Conservation (phyloP, 176 grass and related monocot species). For the Melocanna baccifera region DNA sequence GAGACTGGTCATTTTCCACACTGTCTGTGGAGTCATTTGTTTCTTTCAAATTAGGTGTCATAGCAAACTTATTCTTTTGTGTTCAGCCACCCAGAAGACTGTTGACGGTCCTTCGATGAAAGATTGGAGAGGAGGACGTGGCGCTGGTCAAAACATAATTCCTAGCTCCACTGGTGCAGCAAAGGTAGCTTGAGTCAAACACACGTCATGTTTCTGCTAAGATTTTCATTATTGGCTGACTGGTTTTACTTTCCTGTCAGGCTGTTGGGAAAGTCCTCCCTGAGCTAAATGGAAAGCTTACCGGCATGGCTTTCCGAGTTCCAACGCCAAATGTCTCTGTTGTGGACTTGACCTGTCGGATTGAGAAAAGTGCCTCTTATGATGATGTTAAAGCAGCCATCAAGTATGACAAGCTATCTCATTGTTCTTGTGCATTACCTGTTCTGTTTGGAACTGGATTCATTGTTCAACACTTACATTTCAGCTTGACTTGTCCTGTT, state of each 20-base stretch:
- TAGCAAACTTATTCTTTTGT: conserved; percentile 15
- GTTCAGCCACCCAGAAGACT: conserved; percentile 94
- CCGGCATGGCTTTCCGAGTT: conserved; percentile 97
- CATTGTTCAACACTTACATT: not conserved
- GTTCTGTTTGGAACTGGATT: not conserved
- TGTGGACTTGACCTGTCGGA: conserved; percentile 94
- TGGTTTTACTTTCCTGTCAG: conserved; percentile 37
- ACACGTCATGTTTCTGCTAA: not conserved
- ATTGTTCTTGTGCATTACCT: conserved; percentile 19
- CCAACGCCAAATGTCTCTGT: conserved; percentile 97
- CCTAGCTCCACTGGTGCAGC: conserved; percentile 99
- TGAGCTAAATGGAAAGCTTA: conserved; percentile 88
- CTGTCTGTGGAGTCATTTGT: not conserved
- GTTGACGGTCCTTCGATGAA: conserved; percentile 94
- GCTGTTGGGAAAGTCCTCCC: conserved; percentile 97
- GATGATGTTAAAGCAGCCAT: conserved; percentile 97
- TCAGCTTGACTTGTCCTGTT: not conserved
- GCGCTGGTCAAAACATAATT: conserved; percentile 97
- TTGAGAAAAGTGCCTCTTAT: conserved; percentile 90
- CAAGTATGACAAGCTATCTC: conserved; percentile 55
- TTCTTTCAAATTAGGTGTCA: not conserved
- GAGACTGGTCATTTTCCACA: not conserved
- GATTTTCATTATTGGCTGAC: not conserved
- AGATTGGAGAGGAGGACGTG: conserved; percentile 97
- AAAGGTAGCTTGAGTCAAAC: conserved; percentile 55